Base-by-base conservation (phyloP, 345 rosid genomes). In the Schrenkiella parvula region DNA sequence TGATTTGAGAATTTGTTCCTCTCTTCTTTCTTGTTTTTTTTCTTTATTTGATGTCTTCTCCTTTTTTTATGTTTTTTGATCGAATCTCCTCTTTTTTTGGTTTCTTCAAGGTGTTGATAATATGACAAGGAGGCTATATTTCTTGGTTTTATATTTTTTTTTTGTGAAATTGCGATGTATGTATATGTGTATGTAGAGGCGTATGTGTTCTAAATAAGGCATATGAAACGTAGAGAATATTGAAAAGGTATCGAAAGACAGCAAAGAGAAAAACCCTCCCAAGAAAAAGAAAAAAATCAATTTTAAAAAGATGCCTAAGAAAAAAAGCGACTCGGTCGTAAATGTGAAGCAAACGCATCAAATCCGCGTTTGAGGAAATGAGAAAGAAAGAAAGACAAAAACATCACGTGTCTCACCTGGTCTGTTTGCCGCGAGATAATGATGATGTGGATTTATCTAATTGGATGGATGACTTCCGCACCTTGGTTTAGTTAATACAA, bases 151-250 rank as follows among this genome's bases (percentile, higher is more conserved):
- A 8, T 63, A 48, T 48, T 29, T 5, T 29, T 29, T 5, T 29
- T 29, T 31, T 31, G 1, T 6, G 34, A 31, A 31, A 6, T 31
- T 8, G 34, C 34, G 34, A 22, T 63, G 8, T 51, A 8, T 28
- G 34, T 52, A 21, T 19, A 38, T 29, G 34, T 66, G 47, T 74
- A 74, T 22, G 19, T 58, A 48, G 54, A 74, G 29, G 62, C 54
- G 70, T 72, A 68, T 62, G 64, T 54, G 5, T 62, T 62, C 64
- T 75, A 69, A 68, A 52, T 62, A 76, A 63, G 75, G 71, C 15
- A 12, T 14, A 29, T 35, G 70, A 44, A 76, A 76, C 79, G 79
- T 76, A 69, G 66, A 55, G 61, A 62, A 54, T 58, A 62, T 69
- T 69, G 6, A 69, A 63, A 76, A 62, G 4, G 59, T 35, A 62